phyloP scores from a whole-genome alignment of 1,284 basidiomycete genomes.

The Moesziomyces parantarcticus region DNA sequence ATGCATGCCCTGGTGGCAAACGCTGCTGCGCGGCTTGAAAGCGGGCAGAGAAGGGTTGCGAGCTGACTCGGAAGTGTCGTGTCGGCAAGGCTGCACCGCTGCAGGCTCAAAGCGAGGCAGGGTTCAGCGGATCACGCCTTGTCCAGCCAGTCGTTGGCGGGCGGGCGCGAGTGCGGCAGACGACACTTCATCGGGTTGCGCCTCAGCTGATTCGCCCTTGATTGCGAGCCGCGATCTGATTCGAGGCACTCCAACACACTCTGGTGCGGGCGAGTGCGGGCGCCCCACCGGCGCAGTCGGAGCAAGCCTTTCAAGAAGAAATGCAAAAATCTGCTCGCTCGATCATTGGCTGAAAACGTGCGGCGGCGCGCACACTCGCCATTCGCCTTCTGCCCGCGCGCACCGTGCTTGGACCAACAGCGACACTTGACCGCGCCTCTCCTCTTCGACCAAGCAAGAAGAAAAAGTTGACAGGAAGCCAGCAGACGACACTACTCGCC shows the following conservation, averaged over 20 bases:
- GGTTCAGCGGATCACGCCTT: constrained; percentile 10
- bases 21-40: background rate
- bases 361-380: constrained; percentile 7
- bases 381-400: background rate
- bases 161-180: constrained; percentile 16
- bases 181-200: constrained; percentile 16
- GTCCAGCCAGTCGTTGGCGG: background rate
- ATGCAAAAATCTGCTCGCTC: constrained; percentile 30
- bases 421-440: background rate
- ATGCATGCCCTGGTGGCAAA: background rate
- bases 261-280: constrained; percentile 5
- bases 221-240: constrained; percentile 3
- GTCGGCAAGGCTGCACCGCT: no score
- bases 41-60: background rate
- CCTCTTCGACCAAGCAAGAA: constrained; percentile 3
- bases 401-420: constrained; percentile 8
- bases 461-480: background rate
- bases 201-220: constrained; percentile 12
- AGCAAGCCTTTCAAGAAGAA: constrained; percentile 2
- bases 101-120: background rate
- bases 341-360: constrained; percentile 28
- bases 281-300: constrained; percentile 3
- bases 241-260: constrained; percentile 9
- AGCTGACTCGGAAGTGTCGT: background rate
- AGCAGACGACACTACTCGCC: background rate